A percentile compares a stretch with the other conserved stretches of the same genome.
Conservation (phyloP, 495 filamentous ascomycete species). For the Xylaria cubensis region DNA sequence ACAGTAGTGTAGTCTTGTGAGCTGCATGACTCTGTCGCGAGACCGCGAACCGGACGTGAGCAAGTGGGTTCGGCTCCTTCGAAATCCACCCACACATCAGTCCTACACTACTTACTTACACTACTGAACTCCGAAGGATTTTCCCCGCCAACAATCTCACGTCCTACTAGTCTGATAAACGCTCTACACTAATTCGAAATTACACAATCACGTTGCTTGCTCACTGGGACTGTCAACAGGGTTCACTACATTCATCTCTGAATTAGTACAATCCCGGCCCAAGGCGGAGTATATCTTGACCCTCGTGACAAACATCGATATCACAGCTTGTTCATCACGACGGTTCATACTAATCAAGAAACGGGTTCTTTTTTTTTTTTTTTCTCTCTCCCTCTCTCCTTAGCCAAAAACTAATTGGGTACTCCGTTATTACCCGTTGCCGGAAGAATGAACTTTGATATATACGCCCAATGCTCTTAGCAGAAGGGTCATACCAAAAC, state of each 20-base stretch:
- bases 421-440: neutral
- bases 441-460: neutral
- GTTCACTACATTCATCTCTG: neutral
- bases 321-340: neutral
- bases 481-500: neutral
- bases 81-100: constrained; percentile 20
- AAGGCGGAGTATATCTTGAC: neutral
- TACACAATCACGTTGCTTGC: constrained; percentile 9
- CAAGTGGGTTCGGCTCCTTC: constrained; percentile 19
- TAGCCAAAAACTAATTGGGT: neutral
- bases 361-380: no score
- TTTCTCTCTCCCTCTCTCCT: no score
- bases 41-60: constrained; percentile 23
- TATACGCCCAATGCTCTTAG: neutral
- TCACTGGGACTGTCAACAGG: neutral
- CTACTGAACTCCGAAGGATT: constrained; percentile 5
- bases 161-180: neutral
- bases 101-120: neutral
- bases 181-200: neutral
- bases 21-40: constrained; percentile 22
- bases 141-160: constrained; percentile 23
- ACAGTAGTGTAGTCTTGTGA: constrained; percentile 24
- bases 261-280: neutral
- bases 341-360: neutral
- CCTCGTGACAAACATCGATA: constrained; percentile 1